Percentiles rank a stretch among this genome's conserved stretches.
Evolutionary conservation across 495 filamentous ascomycete genomes (phyloP).

Genomic region (Lophiotrema nucula): DNA sequence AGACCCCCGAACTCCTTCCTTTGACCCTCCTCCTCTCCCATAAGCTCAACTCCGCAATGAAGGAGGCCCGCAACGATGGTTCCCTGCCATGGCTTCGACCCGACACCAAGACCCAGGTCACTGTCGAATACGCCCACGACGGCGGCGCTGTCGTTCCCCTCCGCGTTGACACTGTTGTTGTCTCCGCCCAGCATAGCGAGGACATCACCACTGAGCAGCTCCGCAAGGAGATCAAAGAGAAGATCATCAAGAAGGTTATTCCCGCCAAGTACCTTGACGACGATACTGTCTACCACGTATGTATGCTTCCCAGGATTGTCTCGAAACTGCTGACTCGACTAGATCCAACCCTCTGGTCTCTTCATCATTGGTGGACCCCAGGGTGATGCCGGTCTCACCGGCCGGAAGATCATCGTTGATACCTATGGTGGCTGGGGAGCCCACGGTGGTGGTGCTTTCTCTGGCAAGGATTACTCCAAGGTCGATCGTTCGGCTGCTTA

Average conservation of each 20-base stretch:
- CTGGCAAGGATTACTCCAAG: conserved; percentile 99
- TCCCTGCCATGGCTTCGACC: conserved; percentile 90
- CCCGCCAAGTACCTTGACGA: conserved; percentile 90
- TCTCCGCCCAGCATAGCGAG: conserved; percentile 89
- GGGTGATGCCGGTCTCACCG: conserved; percentile 97
- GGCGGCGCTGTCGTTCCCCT: conserved; percentile 87
- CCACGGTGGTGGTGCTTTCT: conserved; percentile 99
- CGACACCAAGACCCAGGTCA: conserved; percentile 99
- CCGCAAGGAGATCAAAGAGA: conserved; percentile 92
- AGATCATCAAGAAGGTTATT: conserved; percentile 94
- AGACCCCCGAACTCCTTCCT: conserved; percentile 95
- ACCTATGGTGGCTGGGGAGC: conserved; percentile 99
- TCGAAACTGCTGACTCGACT: conserved; percentile 33
- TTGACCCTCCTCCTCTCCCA: conserved; percentile 90
- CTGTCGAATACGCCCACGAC: conserved; percentile 96
- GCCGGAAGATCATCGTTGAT: conserved; percentile 99
- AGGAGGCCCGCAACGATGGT: conserved; percentile 79
- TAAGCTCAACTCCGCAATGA: conserved; percentile 94
- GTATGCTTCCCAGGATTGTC: conserved; percentile 19
- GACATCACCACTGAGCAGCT: conserved; percentile 89
- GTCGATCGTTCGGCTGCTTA: conserved; percentile 98
- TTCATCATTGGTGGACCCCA: conserved; percentile 99
- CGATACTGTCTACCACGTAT: conserved; percentile 87
- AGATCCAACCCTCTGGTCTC: conserved; percentile 95
- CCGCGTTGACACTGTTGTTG: conserved; percentile 93